These are phyloP conservation scores for Hawksworthiomyces lignivorus DNA, from an alignment of 2,329 filamentous ascomycete genomes.

Conservation along the genomic window DNA sequence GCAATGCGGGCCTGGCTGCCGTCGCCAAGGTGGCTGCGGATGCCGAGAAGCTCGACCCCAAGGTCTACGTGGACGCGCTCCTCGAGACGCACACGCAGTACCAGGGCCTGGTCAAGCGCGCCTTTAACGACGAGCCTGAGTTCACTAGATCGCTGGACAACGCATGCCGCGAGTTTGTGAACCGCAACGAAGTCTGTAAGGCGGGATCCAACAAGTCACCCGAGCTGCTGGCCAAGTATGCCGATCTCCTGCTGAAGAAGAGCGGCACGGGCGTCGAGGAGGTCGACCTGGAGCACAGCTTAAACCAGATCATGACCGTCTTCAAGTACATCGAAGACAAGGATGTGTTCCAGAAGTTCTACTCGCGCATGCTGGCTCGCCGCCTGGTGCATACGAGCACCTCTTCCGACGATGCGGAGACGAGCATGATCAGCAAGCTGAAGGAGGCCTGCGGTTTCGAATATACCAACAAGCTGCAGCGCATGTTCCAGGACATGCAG, in stretches of 20 bases:
- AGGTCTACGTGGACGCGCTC: slow-evolving; percentile 91
- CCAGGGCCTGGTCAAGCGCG: slow-evolving; percentile 79
- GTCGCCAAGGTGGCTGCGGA: slow-evolving; percentile 87
- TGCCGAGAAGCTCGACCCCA: slow-evolving; percentile 86
- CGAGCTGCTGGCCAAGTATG: slow-evolving; percentile 90
- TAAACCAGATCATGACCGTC: slow-evolving; percentile 95
- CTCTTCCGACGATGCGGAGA: slow-evolving; percentile 94
- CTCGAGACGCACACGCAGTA: slow-evolving; percentile 94
- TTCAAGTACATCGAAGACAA: slow-evolving; percentile 99
- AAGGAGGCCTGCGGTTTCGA: slow-evolving; percentile 98
- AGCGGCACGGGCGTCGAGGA: slow-evolving; percentile 89
- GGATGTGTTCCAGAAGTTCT: slow-evolving; percentile 99
- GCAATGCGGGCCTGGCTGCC: slow-evolving; percentile 78
- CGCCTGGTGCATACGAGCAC: slow-evolving; percentile 92
- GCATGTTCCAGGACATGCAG: slow-evolving; percentile 99
- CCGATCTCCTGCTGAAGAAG: slow-evolving; percentile 86
- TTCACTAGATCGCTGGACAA: slow-evolving; percentile 96
- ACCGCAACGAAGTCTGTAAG: slow-evolving; percentile 94
- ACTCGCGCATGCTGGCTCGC: slow-evolving; percentile 91
- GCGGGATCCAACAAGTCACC: slow-evolving; percentile 89
- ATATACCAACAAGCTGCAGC: slow-evolving; percentile 98
- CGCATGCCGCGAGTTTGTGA: slow-evolving; percentile 95
- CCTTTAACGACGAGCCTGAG: slow-evolving; percentile 91
- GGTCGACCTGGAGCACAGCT: slow-evolving; percentile 79
- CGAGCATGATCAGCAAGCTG: slow-evolving; percentile 98